Percentiles rank a stretch among this genome's conserved stretches.
phyloP scores from a whole-genome alignment of 2,329 filamentous ascomycete species.

The Mycosphaerelloides madeirae region DNA sequence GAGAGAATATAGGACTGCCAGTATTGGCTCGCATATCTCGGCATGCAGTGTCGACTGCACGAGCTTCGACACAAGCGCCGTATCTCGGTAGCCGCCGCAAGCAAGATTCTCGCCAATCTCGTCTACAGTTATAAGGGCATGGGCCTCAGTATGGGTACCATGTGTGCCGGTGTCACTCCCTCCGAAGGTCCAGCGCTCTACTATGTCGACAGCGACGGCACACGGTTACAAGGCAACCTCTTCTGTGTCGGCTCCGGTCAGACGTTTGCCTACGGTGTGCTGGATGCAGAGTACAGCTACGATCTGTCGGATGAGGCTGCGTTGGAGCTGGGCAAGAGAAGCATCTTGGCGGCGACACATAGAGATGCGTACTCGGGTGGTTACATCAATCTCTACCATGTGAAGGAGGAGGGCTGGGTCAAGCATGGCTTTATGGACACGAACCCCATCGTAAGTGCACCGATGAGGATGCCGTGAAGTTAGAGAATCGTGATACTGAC shows the following conservation, averaged over 20 bases:
- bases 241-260: slow-evolving; percentile 98
- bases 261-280: slow-evolving; percentile 96
- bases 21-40: slow-evolving; percentile 98
- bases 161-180: slow-evolving; percentile 95
- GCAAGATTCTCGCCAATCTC: slow-evolving; percentile 97
- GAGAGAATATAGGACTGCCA: slow-evolving; percentile 73
- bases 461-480: background rate
- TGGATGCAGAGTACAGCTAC: slow-evolving; percentile 92
- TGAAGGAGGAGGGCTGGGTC: slow-evolving; percentile 98
- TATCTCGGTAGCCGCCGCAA: slow-evolving; percentile 94
- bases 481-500: slow-evolving; percentile 1
- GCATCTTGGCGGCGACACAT: slow-evolving; percentile 93
- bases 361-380: slow-evolving; percentile 98
- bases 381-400: slow-evolving; percentile 97
- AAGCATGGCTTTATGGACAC: slow-evolving; percentile 98
- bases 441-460: slow-evolving; percentile 56
- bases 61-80: slow-evolving; percentile 98
- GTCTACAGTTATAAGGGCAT: slow-evolving; percentile 99
- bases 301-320: slow-evolving; percentile 83
- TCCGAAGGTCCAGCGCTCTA: slow-evolving; percentile 96
- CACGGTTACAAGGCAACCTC: slow-evolving; percentile 83
- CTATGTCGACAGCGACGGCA: slow-evolving; percentile 98
- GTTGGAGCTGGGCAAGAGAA: slow-evolving; percentile 81
- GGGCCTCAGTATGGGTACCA: slow-evolving; percentile 98
- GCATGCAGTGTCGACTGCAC: slow-evolving; percentile 98